These are phyloP conservation scores for Camelina hispida DNA, from an alignment of 345 rosid genomes.

Conservation along the genomic window DNA sequence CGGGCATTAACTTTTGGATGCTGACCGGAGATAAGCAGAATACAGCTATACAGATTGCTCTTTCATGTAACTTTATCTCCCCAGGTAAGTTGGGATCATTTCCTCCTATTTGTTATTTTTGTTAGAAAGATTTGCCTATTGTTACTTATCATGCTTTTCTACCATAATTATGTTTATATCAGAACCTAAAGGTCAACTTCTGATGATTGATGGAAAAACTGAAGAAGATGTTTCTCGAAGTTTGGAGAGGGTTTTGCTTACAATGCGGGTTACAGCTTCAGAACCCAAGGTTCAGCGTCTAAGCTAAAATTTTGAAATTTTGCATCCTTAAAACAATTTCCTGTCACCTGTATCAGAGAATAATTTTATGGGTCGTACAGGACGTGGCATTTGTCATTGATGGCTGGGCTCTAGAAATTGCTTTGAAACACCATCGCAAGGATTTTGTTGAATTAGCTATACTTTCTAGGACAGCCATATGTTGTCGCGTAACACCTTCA, in stretches of 20 bases:
- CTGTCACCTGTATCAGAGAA: constrained; percentile 3
- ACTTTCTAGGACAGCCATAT: constrained; percentile 94
- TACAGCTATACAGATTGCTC: constrained; percentile 98
- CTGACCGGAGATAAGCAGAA: constrained; percentile 97
- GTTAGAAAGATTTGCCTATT: constrained; percentile 15
- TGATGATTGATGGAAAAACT: constrained; percentile 90
- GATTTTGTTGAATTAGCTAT: constrained; percentile 95
- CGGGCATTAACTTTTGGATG: constrained; percentile 99
- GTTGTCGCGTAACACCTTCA: constrained; percentile 98
- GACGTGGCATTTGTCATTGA: constrained; percentile 96
- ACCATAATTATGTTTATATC: constrained; percentile 34
- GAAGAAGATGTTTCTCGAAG: constrained; percentile 83
- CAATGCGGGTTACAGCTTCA: constrained; percentile 90
- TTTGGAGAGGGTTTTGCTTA: constrained; percentile 94
- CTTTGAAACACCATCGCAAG: constrained; percentile 74
- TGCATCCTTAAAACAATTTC: constrained; percentile 22
- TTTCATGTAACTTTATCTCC: constrained; percentile 95
- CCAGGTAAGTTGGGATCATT: constrained; percentile 63
- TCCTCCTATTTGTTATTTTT: constrained; percentile 9
- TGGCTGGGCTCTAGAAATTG: constrained; percentile 99
- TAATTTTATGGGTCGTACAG: constrained; percentile 45
- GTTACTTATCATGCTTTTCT: constrained; percentile 29
- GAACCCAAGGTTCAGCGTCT: constrained; percentile 79
- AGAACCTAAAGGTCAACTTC: constrained; percentile 99
- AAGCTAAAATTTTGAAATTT: constrained; percentile 26